These are phyloP conservation scores for Gloeophyllum trabeum DNA, from an alignment of 768 basidiomycete genomes.

Conservation along the genomic window DNA sequence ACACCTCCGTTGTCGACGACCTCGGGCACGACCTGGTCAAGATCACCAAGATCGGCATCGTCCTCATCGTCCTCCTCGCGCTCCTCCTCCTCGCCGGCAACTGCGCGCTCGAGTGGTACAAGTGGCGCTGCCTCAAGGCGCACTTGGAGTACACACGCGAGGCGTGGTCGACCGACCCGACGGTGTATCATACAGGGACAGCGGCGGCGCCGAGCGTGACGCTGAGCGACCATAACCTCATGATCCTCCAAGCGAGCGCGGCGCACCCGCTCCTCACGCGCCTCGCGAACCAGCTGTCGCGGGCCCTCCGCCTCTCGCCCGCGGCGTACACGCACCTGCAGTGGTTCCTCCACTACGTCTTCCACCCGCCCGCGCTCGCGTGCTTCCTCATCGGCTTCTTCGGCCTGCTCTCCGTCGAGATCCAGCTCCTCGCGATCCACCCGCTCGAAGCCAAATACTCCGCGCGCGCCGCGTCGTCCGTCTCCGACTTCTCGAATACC, in stretches of 20 bases:
- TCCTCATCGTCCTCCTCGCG: slow-evolving; percentile 64
- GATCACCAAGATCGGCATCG: slow-evolving; percentile 67
- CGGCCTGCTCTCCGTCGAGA: slow-evolving; percentile 75
- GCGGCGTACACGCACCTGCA: slow-evolving; percentile 57
- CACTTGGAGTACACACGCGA: slow-evolving; percentile 63
- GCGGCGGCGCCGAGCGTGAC: slow-evolving; percentile 36
- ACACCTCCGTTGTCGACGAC: slow-evolving; percentile 80
- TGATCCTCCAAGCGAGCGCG: slow-evolving; percentile 59
- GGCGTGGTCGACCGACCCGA: slow-evolving; percentile 70
- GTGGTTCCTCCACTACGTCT: slow-evolving; percentile 89
- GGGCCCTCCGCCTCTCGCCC: slow-evolving; percentile 41
- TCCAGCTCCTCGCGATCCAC: slow-evolving; percentile 73
- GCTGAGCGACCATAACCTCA: slow-evolving; percentile 66
- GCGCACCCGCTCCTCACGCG: slow-evolving; percentile 67
- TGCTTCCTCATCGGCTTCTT: slow-evolving; percentile 91
- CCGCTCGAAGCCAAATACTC: slow-evolving; percentile 64
- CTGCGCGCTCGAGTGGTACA: slow-evolving; percentile 79
- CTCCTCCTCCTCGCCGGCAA: slow-evolving; percentile 64
- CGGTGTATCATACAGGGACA: slow-evolving; percentile 31
- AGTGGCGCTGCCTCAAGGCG: slow-evolving; percentile 61
- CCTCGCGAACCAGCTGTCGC: slow-evolving; percentile 42
- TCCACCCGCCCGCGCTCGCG: slow-evolving; percentile 83
- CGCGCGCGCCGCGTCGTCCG: slow-evolving; percentile 46
- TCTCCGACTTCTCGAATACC: slow-evolving; percentile 53
- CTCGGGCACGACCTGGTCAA: slow-evolving; percentile 71